Conservation (phyloP, 83 land plant species). For the Diphasiastrum complanatum region DNA sequence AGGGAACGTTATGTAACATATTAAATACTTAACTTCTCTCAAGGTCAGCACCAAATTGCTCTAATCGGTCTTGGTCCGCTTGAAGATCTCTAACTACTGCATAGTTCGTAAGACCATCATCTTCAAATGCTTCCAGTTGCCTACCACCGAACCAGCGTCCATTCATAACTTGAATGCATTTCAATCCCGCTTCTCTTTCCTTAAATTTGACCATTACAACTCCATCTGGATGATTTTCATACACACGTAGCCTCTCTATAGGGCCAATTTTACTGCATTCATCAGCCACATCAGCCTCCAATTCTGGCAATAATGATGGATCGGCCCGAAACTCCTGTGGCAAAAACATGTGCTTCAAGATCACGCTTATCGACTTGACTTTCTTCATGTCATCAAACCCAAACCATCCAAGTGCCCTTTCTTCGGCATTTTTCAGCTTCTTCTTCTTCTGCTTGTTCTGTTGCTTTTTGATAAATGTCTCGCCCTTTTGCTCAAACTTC, state of each 20-base stretch:
- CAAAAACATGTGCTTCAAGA: slow-evolving; percentile 75
- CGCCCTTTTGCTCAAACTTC: slow-evolving; percentile 97
- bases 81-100: slow-evolving; percentile 24
- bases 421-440: slow-evolving; percentile 69
- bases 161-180: slow-evolving; percentile 91
- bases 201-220: slow-evolving; percentile 76
- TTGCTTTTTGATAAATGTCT: slow-evolving; percentile 66
- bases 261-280: slow-evolving; percentile 87
- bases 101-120: slow-evolving; percentile 29
- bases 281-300: slow-evolving; percentile 70
- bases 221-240: slow-evolving; percentile 85
- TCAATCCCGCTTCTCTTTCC: slow-evolving; percentile 62
- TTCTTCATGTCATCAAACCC: slow-evolving; percentile 87
- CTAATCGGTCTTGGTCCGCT: slow-evolving; percentile 32
- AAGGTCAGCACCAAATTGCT: slow-evolving; percentile 33
- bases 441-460: slow-evolving; percentile 77
- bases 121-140: slow-evolving; percentile 34
- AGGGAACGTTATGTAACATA: too few relatives aligned
- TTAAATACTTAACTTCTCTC: too few relatives aligned
- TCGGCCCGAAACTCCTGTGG: slow-evolving; percentile 85
- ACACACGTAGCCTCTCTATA: slow-evolving; percentile 75
- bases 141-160: slow-evolving; percentile 62
- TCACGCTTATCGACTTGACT: slow-evolving; percentile 55
- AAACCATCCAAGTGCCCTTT: slow-evolving; percentile 96
- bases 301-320: slow-evolving; percentile 52